Conservation (phyloP, 1,284 basidiomycete species). For the Puccinia novopanici region DNA sequence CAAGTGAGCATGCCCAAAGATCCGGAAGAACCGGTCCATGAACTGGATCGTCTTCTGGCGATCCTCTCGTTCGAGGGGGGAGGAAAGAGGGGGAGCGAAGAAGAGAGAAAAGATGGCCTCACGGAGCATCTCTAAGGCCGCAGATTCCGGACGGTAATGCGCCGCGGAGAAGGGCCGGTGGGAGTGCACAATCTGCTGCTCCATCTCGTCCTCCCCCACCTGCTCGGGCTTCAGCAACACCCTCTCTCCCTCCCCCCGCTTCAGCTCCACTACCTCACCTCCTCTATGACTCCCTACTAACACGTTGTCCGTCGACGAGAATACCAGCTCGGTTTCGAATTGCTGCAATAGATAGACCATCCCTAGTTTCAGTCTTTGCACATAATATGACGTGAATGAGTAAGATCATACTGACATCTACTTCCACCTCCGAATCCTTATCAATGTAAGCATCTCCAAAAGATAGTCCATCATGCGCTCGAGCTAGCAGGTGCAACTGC, state of each 20-base stretch:
- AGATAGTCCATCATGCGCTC: slow-evolving; percentile 52
- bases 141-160: too few relatives aligned
- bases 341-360: too few relatives aligned
- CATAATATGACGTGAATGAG: too few relatives aligned
- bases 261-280: not conserved
- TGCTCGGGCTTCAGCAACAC: not conserved
- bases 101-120: too few relatives aligned
- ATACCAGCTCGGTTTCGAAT: not conserved
- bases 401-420: slow-evolving; percentile 54
- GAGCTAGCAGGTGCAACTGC: not conserved
- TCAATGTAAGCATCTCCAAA: slow-evolving; percentile 54
- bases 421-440: slow-evolving; percentile 36
- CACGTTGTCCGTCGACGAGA: not conserved
- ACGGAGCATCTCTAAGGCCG: too few relatives aligned
- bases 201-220: not conserved
- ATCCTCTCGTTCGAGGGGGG: too few relatives aligned
- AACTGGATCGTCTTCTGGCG: too few relatives aligned
- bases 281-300: not conserved
- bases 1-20: too few relatives aligned
- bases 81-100: too few relatives aligned
- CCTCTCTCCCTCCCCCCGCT: not conserved
- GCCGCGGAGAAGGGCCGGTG: not conserved
- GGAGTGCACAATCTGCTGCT: not conserved
- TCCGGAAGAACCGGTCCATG: too few relatives aligned
- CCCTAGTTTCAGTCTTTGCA: too few relatives aligned